Base-by-base conservation (phyloP, 208 protist species). In the Leishmania amazonensis region DNA sequence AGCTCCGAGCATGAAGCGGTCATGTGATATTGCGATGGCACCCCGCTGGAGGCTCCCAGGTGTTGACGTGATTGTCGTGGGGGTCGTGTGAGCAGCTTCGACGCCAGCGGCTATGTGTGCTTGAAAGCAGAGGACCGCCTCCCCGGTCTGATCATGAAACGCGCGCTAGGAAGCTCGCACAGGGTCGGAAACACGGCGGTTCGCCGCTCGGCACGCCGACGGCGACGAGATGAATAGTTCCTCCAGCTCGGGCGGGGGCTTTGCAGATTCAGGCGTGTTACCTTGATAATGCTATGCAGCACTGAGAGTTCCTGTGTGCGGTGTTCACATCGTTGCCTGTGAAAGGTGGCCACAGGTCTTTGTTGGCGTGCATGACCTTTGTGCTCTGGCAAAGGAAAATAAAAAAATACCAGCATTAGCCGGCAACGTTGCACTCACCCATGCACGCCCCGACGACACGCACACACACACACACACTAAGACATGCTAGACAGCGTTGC, bases 151-250 rank as follows among this genome's bases (percentile, higher is more conserved):
- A 24, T 13, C 2, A 47, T 71, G 58, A 9, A 79, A 65, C 5
- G 62, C n/a, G 38, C 60, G 54, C 24, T 40, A 83, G 17, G 60
- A 58, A 0, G 73, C 62, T 11, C 45, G 35, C 28, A 75, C 62
- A 1, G 49, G 7, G 0, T 5, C 62, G 64, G 70, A 60, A 17
- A 45, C 60, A 11, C 21, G 31, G 8, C 35, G 45, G 31, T 4
- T 17, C 19, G 6, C 7, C 28, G 42, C 49, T 0, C 31, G n/a
- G 24, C 62, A 11, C 19, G 17, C 2, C 2, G 40, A 2, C 58
- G 6, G 24, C 4, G 35, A 47, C 0, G 76, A 51, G 0, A 81
- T 38, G 35, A 38, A 81, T 6, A 81, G 76, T 45, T 80, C 76
- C 1, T 57, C 42, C 1, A 81, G 42, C 3, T 73, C 51, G 6